Conservation (phyloP, 2,329 filamentous ascomycete species). For the Hirsutella minnesotensis region DNA sequence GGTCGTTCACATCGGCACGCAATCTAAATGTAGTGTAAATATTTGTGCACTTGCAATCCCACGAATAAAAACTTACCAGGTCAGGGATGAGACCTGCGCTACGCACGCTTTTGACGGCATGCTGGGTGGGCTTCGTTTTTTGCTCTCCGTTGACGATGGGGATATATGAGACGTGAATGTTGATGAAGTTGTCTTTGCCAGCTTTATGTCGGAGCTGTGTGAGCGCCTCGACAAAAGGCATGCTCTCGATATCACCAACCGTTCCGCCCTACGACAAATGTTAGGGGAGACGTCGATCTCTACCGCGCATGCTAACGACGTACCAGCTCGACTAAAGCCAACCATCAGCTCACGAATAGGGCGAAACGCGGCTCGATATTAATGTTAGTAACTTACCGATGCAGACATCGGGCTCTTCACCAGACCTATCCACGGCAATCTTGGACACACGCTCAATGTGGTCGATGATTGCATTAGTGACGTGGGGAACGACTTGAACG, state of each 20-base stretch:
- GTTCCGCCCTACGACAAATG: conserved; percentile 42
- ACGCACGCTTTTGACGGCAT: conserved; percentile 73
- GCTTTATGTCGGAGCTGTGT: conserved; percentile 62
- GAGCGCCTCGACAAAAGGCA: conserved; percentile 79
- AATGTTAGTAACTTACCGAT: conserved; percentile 59
- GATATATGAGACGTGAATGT: conserved; percentile 82
- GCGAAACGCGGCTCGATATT: no score
- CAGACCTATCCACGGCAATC: conserved; percentile 77
- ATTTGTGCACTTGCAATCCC: not conserved
- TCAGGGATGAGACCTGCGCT: conserved; percentile 66
- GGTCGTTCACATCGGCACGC: conserved; percentile 80
- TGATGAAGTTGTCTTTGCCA: conserved; percentile 70
- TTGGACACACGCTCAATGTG: conserved; percentile 82
- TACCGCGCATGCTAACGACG: conserved; percentile 3
- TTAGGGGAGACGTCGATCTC: not conserved
- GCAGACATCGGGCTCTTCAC: conserved; percentile 78
- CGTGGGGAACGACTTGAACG: conserved; percentile 83
- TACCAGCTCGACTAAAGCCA: conserved; percentile 22
- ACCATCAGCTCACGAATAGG: no score
- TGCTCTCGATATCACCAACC: conserved; percentile 68
- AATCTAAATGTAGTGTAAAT: conserved; percentile 46
- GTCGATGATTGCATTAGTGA: conserved; percentile 84
- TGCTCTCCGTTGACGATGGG: conserved; percentile 56
- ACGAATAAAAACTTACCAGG: conserved; percentile 35
- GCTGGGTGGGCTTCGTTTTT: conserved; percentile 96